Evolutionary conservation across 257 asterid species (phyloP).

Genomic region (Apocynum venetum): DNA sequence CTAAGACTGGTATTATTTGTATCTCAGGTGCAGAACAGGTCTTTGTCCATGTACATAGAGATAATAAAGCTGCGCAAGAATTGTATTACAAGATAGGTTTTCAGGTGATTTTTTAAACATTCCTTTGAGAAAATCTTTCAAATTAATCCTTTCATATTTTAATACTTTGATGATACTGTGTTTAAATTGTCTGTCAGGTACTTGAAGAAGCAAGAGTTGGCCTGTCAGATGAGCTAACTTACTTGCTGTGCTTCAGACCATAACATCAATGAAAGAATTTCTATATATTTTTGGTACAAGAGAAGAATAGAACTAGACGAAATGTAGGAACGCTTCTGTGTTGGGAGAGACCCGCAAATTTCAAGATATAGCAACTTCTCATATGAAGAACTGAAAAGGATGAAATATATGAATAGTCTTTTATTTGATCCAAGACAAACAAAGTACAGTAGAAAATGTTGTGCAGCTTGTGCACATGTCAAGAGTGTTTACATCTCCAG

Average conservation of each 20-base stretch:
- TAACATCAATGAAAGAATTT: background rate
- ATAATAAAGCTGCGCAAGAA: slow-evolving; percentile 47
- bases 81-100: slow-evolving; percentile 59
- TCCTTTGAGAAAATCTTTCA: background rate
- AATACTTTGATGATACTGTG: background rate
- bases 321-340: background rate
- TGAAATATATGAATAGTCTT: too few species aligned
- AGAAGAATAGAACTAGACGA: background rate
- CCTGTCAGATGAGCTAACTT: slow-evolving; percentile 27
- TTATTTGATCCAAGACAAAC: too few species aligned
- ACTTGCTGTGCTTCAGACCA: slow-evolving; percentile 34
- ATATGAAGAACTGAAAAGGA: background rate
- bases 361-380: too few species aligned
- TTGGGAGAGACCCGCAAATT: background rate
- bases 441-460: background rate
- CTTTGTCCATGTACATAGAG: slow-evolving; percentile 59
- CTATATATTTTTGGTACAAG: background rate
- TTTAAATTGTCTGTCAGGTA: slow-evolving; percentile 32
- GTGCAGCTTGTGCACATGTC: too few species aligned
- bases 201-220: slow-evolving; percentile 39
- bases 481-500: too few species aligned
- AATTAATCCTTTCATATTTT: background rate
- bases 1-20: background rate
- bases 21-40: slow-evolving; percentile 51
- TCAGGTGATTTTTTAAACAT: slow-evolving; percentile 34